Percentiles rank a stretch among this genome's conserved stretches.
Evolutionary conservation across 2,329 filamentous ascomycete species (phyloP).

Genomic region (Hypomyces perniciosus): DNA sequence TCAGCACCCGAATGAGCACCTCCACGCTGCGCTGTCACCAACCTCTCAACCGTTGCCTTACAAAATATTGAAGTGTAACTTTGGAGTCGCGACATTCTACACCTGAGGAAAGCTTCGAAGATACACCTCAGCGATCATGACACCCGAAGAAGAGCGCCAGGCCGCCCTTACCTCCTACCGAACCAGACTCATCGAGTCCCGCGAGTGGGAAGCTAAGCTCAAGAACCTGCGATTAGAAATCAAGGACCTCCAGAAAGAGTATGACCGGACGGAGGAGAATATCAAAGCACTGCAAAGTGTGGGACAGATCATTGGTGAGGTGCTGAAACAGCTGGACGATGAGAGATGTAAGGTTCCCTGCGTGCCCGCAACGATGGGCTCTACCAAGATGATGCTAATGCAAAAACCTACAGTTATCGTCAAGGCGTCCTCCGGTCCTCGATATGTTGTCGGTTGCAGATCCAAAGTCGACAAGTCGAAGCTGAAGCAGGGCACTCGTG

Average conservation of each 20-base stretch:
- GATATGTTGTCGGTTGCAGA: constrained; percentile 96
- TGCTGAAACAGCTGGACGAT: constrained; percentile 96
- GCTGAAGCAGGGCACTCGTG: constrained; percentile 95
- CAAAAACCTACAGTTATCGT: constrained; percentile 68
- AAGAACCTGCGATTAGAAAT: constrained; percentile 92
- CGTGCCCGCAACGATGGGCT: not conserved
- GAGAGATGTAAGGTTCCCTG: constrained; percentile 74
- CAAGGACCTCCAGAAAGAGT: constrained; percentile 90
- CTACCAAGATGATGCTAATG: constrained; percentile 7
- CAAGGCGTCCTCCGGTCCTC: constrained; percentile 92
- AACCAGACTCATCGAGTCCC: constrained; percentile 79
- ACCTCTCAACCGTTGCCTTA: not conserved
- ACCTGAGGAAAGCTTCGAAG: not conserved
- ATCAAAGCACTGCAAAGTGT: constrained; percentile 99
- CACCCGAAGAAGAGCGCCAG: constrained; percentile 54
- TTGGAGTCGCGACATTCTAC: not conserved
- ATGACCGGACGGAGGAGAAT: constrained; percentile 96
- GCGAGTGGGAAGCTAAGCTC: constrained; percentile 98
- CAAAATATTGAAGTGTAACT: not conserved
- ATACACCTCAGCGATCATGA: constrained; percentile 32
- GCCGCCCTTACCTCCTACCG: constrained; percentile 74
- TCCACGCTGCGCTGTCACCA: constrained; percentile 9
- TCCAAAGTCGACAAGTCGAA: constrained; percentile 97
- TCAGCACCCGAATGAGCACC: constrained; percentile 11
- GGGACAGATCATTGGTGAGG: constrained; percentile 98